Conservation (phyloP, 306 rosid species). For the Malus domestica region ASM211411v1 NC_041801.1:10064001-10064500, state of each 20-base stretch:
- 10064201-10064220: background rate
- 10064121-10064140: background rate
- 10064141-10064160: background rate
- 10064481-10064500: too few relatives aligned
- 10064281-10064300: background rate
- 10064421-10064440: too few relatives aligned
- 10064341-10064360: background rate
- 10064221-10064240: slow-evolving; percentile 13
- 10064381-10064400: too few relatives aligned
- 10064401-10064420: too few relatives aligned
- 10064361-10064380: too few relatives aligned
- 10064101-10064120: slow-evolving; percentile 1
- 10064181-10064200: background rate
- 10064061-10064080: background rate
- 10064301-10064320: background rate
- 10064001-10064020: background rate
- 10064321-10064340: too few relatives aligned
- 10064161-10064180: background rate
- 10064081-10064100: background rate
- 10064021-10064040: slow-evolving; percentile 4
- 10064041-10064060: background rate
- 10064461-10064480: too few relatives aligned
- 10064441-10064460: too few relatives aligned
- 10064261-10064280: background rate
- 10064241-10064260: background rate